phyloP scores from a whole-genome alignment of 306 rosid genomes.

The Biancaea sappan region DNA sequence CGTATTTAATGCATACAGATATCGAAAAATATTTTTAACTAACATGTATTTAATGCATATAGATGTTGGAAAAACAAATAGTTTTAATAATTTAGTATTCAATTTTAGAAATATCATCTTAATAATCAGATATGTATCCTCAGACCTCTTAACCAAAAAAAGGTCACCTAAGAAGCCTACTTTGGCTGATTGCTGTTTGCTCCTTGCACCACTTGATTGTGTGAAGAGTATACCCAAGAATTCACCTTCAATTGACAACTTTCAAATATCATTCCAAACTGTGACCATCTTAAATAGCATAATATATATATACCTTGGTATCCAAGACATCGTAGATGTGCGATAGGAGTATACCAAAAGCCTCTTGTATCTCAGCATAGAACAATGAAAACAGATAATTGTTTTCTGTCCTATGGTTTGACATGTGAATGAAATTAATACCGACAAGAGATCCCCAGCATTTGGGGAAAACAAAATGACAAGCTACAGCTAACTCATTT shows the following conservation, averaged over 20 bases:
- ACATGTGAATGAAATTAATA: background rate
- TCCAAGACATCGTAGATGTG: background rate
- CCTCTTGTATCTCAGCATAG: background rate
- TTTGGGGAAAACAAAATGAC: background rate
- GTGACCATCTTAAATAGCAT: background rate
- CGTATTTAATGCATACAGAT: too few species aligned
- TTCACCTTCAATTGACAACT: background rate
- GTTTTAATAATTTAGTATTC: too few species aligned
- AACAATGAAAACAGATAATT: background rate
- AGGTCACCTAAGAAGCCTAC: background rate
- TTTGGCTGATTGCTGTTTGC: background rate
- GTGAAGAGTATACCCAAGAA: background rate
- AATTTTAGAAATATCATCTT: too few species aligned
- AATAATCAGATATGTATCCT: too few species aligned
- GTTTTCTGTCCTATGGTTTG: background rate
- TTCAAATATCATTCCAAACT: background rate
- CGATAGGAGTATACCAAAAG: background rate
- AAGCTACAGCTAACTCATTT: background rate
- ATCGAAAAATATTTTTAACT: too few species aligned
- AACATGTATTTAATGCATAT: too few species aligned
- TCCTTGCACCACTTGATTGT: background rate
- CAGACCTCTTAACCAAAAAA: too few species aligned
- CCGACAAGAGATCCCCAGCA: background rate
- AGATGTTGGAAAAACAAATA: too few species aligned
- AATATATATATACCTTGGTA: background rate